Evolutionary conservation across 495 filamentous ascomycete species (phyloP).

Genomic region (Penicillium cinerascens): DNA sequence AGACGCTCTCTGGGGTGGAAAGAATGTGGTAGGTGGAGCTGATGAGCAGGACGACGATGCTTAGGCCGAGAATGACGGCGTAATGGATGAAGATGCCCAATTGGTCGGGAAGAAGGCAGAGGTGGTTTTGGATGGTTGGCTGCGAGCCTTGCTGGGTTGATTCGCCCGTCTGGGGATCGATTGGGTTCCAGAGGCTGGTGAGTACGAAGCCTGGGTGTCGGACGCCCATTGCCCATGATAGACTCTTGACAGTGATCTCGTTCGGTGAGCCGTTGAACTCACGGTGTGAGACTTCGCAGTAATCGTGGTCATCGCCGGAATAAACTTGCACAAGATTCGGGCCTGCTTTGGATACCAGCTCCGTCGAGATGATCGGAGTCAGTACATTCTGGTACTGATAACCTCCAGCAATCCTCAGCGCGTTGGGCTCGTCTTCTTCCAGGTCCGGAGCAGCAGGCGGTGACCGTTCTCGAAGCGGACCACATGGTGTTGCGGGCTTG

Average conservation of each 20-base stretch:
- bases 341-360: constrained; percentile 67
- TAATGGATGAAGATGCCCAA: constrained; percentile 80
- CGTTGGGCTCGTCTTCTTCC: constrained; percentile 69
- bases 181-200: constrained; percentile 87
- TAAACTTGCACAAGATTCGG: constrained; percentile 73
- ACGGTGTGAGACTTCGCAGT: constrained; percentile 82
- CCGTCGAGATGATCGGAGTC: constrained; percentile 63
- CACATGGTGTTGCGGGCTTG: constrained; percentile 76
- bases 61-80: constrained; percentile 55
- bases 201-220: constrained; percentile 82
- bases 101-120: constrained; percentile 89
- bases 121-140: constrained; percentile 75
- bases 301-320: constrained; percentile 97
- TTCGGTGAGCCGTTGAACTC: constrained; percentile 63
- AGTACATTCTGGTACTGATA: constrained; percentile 99
- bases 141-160: constrained; percentile 38
- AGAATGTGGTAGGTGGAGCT: constrained; percentile 54
- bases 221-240: constrained; percentile 97
- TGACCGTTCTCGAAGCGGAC: constrained; percentile 79
- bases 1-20: constrained; percentile 11
- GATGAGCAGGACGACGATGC: constrained; percentile 54
- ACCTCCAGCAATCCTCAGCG: constrained; percentile 68
- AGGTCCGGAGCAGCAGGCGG: constrained; percentile 64
- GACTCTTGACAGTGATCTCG: constrained; percentile 92
- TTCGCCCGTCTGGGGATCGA: constrained; percentile 59